Percentiles rank a stretch among this genome's conserved stretches.
phyloP scores from a whole-genome alignment of 2,329 filamentous ascomycete genomes.

The Exophiala sideris region DNA sequence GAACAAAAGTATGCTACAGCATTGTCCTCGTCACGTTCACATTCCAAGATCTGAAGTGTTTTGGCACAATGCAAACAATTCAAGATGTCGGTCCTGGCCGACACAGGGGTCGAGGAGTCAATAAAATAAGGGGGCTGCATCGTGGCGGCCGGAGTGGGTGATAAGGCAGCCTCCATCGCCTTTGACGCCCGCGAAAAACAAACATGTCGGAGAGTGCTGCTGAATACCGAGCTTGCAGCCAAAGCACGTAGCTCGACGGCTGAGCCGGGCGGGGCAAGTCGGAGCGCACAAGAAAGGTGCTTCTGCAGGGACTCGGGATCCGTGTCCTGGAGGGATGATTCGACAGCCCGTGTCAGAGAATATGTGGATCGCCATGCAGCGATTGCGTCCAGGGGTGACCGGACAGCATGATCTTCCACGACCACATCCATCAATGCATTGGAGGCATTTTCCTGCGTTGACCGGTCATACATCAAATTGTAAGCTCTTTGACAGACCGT shows the following conservation, averaged over 20 bases:
- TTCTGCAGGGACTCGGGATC: constrained; percentile 46
- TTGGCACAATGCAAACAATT: constrained; percentile 59
- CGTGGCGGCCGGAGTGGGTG: constrained; percentile 2
- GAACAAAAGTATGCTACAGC: constrained; percentile 35
- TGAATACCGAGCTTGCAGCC: constrained; percentile 57
- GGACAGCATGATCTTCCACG: constrained; percentile 78
- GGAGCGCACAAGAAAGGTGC: constrained; percentile 66
- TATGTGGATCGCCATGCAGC: constrained; percentile 87
- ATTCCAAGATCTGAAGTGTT: constrained; percentile 51
- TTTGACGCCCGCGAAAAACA: constrained; percentile 38
- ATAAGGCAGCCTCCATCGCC: constrained; percentile 53
- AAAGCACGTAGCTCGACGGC: constrained; percentile 60
- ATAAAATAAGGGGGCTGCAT: constrained; percentile 42
- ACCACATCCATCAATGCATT: constrained; percentile 77
- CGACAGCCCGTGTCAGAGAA: constrained; percentile 66
- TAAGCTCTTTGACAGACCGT: constrained; percentile 79
- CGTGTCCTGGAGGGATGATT: constrained; percentile 54
- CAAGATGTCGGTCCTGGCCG: constrained; percentile 51
- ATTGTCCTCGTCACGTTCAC: constrained; percentile 32
- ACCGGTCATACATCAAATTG: constrained; percentile 83
- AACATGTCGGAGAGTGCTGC: constrained; percentile 44
- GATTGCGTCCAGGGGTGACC: constrained; percentile 82
- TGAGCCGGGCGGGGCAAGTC: constrained; percentile 73
- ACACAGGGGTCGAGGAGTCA: constrained; percentile 52
- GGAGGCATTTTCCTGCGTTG: constrained; percentile 61